Conservation (phyloP, 2,329 filamentous ascomycete species). For the Fusarium sp. region DNA sequence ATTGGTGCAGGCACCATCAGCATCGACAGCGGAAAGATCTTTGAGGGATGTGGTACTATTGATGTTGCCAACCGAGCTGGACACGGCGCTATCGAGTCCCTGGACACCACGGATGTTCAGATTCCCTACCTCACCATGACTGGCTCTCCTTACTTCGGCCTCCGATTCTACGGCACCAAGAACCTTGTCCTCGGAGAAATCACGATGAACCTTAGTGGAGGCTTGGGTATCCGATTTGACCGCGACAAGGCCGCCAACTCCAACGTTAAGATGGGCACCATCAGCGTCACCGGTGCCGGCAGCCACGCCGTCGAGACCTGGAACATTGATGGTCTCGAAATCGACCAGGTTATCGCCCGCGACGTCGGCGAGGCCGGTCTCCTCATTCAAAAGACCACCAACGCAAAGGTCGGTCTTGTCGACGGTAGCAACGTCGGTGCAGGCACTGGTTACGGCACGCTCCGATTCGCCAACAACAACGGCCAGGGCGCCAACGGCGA, state of each 20-base stretch:
- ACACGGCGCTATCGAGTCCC: slow-evolving; percentile 63
- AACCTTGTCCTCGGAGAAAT: slow-evolving; percentile 61
- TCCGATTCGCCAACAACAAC: slow-evolving; percentile 68
- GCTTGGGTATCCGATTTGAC: slow-evolving; percentile 67
- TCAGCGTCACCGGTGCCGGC: slow-evolving; percentile 62
- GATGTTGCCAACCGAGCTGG: slow-evolving; percentile 54
- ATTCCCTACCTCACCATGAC: slow-evolving; percentile 69
- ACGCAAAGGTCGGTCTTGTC: slow-evolving; percentile 63
- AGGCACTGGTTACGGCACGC: slow-evolving; percentile 65
- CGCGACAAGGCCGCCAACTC: slow-evolving; percentile 62
- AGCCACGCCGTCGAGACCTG: slow-evolving; percentile 69
- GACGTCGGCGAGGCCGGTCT: slow-evolving; percentile 67
- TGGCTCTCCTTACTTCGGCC: slow-evolving; percentile 65
- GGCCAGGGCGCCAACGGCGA: slow-evolving; percentile 58
- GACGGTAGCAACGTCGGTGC: slow-evolving; percentile 65
- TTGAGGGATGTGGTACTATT: slow-evolving; percentile 68
- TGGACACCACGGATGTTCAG: slow-evolving; percentile 56
- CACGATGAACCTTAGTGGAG: slow-evolving; percentile 64
- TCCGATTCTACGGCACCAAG: slow-evolving; percentile 63
- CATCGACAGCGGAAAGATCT: slow-evolving; percentile 62
- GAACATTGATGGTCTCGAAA: slow-evolving; percentile 66
- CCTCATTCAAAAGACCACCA: slow-evolving; percentile 64
- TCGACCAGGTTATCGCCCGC: slow-evolving; percentile 62
- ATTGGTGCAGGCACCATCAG: slow-evolving; percentile 62
- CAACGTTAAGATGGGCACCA: slow-evolving; percentile 64